Conservation (phyloP, 495 filamentous ascomycete genomes). For the Lophiotrema nucula region DNA sequence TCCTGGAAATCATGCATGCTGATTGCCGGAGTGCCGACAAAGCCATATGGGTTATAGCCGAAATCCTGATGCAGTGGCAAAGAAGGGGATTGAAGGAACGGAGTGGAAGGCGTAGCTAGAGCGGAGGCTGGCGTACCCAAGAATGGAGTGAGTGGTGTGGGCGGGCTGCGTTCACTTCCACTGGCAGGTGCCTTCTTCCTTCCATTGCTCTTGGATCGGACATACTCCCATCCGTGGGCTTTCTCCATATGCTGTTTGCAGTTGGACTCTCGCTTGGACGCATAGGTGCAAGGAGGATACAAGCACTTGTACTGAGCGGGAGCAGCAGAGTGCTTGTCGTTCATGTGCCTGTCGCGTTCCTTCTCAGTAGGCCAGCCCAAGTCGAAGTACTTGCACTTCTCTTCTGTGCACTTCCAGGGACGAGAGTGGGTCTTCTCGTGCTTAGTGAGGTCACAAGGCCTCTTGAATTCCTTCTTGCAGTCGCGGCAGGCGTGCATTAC, state of each 20-base stretch:
- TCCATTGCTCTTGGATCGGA: conserved; percentile 87
- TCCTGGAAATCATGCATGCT: conserved; percentile 25
- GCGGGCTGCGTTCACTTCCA: conserved; percentile 31
- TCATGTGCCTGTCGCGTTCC: conserved; percentile 89
- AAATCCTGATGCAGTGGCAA: conserved; percentile 15
- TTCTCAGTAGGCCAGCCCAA: conserved; percentile 97
- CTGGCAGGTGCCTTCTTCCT: conserved; percentile 33
- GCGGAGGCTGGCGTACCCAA: conserved; percentile 26
- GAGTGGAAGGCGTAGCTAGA: conserved; percentile 27
- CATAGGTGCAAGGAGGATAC: conserved; percentile 85
- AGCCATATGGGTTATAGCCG: conserved; percentile 19
- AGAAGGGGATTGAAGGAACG: conserved; percentile 23
- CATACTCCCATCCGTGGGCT: conserved; percentile 84
- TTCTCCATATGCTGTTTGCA: conserved; percentile 99
- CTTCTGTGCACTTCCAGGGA: conserved; percentile 84
- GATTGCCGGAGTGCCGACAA: conserved; percentile 23
- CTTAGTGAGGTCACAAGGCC: conserved; percentile 89
- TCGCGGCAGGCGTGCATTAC: conserved; percentile 41
- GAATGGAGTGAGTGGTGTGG: conserved; percentile 32
- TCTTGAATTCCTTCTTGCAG: conserved; percentile 89
- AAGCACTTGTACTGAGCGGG: conserved; percentile 77
- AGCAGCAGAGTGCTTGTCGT: conserved; percentile 85
- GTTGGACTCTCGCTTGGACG: conserved; percentile 94
- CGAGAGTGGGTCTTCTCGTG: conserved; percentile 96
- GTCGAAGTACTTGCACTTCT: conserved; percentile 78